Evolutionary conservation across 2,329 filamentous ascomycete species (phyloP).

Genomic region (Cryphonectria nitschkei): DNA sequence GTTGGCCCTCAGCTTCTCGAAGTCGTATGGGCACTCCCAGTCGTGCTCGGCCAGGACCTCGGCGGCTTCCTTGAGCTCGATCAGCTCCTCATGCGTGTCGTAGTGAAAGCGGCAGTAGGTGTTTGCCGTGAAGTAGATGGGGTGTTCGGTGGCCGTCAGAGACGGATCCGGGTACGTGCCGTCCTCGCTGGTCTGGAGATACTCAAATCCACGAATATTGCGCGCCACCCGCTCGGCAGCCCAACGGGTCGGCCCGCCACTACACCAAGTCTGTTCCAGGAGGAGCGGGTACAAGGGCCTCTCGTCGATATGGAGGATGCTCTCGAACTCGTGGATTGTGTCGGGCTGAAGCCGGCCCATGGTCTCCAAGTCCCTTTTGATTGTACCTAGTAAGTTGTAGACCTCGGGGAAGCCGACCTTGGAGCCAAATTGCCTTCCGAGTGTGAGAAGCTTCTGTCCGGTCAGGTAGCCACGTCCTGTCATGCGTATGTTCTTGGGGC

Average conservation of each 20-base stretch:
- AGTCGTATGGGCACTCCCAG: conserved; percentile 22
- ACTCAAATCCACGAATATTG: conserved; percentile 34
- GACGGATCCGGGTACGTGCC: conserved; percentile 28
- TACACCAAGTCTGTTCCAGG: conserved; percentile 72
- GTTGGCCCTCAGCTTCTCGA: conserved; percentile 12
- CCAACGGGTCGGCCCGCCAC: conserved; percentile 62
- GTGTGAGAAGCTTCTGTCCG: conserved; percentile 59
- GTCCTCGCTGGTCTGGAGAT: conserved; percentile 39
- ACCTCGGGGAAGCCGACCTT: conserved; percentile 19
- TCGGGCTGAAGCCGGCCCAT: not conserved
- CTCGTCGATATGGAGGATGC: conserved; percentile 58
- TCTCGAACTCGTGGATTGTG: conserved; percentile 13
- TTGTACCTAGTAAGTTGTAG: conserved; percentile 18
- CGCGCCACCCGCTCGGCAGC: conserved; percentile 57
- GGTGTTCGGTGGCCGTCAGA: conserved; percentile 35
- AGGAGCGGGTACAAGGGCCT: conserved; percentile 68
- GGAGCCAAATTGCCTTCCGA: conserved; percentile 66
- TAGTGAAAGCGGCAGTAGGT: conserved; percentile 73
- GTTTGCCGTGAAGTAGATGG: conserved; percentile 71
- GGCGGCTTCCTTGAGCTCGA: conserved; percentile 58
- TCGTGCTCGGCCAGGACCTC: conserved; percentile 47
- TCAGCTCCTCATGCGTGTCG: conserved; percentile 63
- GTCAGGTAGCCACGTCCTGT: conserved; percentile 53
- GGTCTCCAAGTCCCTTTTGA: conserved; percentile 32
- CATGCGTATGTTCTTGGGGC: conserved; percentile 41